phyloP scores from a whole-genome alignment of 257 asterid genomes.

The Eucommia ulmoides region DNA sequence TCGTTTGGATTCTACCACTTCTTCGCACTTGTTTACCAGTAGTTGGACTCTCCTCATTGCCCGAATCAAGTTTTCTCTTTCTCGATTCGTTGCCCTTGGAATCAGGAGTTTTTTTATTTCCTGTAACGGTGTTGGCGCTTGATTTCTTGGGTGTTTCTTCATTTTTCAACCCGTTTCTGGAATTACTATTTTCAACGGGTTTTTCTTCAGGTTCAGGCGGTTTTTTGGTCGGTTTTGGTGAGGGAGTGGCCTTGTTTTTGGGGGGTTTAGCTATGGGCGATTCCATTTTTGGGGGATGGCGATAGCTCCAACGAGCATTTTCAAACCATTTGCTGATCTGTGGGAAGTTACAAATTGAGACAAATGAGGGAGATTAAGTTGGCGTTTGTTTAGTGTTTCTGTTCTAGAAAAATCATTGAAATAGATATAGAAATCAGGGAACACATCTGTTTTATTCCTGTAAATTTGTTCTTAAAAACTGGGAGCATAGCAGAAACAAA shows the following conservation, averaged over 20 bases:
- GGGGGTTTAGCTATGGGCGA: constrained; percentile 13
- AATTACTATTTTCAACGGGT: constrained; percentile 4
- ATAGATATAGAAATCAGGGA: too few species aligned
- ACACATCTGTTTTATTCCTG: too few species aligned
- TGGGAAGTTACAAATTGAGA: constrained; percentile 1
- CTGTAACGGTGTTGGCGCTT: constrained; percentile 1
- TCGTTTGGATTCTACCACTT: constrained; percentile 21
- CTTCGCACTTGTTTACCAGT: constrained; percentile 12
- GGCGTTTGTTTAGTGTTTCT: too few species aligned
- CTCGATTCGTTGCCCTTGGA: constrained; percentile 17
- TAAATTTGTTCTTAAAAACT: too few species aligned
- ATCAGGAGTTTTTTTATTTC: constrained; percentile 5
- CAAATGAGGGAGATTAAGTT: not conserved
- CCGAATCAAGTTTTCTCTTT: constrained; percentile 13
- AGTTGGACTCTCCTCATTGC: constrained; percentile 9
- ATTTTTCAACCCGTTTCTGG: constrained; percentile 11
- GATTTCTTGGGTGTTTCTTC: constrained; percentile 9
- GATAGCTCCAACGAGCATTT: constrained; percentile 75
- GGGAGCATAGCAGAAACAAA: too few species aligned
- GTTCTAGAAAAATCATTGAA: too few species aligned
- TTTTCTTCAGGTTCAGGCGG: constrained; percentile 24
- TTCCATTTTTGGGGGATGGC: constrained; percentile 38
- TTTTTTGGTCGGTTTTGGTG: constrained; percentile 14
- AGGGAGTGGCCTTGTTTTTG: constrained; percentile 6
- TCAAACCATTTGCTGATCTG: constrained; percentile 88